These are phyloP conservation scores for Salix suchowensis DNA, from an alignment of 345 rosid species.

Conservation along the genomic window DNA sequence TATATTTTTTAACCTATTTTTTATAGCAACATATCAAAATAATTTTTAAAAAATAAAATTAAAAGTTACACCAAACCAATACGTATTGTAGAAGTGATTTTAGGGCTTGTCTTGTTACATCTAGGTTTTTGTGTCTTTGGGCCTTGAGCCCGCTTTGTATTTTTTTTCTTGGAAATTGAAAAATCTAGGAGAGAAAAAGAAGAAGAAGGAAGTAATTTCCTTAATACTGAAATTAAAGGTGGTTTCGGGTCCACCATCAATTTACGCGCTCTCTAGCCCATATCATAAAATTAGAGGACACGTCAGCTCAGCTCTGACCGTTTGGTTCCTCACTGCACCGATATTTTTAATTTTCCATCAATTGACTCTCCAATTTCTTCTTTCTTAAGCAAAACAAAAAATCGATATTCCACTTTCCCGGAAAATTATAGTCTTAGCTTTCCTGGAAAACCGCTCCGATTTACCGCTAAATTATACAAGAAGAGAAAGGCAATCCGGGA, in stretches of 20 bases:
- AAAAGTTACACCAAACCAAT: no score
- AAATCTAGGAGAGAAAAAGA: no score
- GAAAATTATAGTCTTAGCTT: background rate
- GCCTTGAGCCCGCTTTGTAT: no score
- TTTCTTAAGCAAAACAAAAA: background rate
- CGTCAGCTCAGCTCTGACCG: background rate
- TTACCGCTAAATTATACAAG: background rate
- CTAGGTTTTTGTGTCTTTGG: no score
- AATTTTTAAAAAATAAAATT: no score
- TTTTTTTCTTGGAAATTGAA: no score
- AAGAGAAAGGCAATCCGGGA: background rate
- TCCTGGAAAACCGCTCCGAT: conserved; percentile 1
- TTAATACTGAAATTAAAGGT: background rate
- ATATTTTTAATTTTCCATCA: background rate
- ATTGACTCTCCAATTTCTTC: background rate
- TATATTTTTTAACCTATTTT: no score
- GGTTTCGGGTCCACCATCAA: background rate
- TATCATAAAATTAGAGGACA: background rate
- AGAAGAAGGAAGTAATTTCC: no score
- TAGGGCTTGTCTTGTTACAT: no score
- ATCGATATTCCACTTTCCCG: background rate
- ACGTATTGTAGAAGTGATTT: no score
- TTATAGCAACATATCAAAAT: no score
- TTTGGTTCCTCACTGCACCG: background rate
- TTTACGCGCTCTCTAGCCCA: background rate